phyloP scores from a whole-genome alignment of 768 basidiomycete genomes.

The Termitomyces sp. region DNA sequence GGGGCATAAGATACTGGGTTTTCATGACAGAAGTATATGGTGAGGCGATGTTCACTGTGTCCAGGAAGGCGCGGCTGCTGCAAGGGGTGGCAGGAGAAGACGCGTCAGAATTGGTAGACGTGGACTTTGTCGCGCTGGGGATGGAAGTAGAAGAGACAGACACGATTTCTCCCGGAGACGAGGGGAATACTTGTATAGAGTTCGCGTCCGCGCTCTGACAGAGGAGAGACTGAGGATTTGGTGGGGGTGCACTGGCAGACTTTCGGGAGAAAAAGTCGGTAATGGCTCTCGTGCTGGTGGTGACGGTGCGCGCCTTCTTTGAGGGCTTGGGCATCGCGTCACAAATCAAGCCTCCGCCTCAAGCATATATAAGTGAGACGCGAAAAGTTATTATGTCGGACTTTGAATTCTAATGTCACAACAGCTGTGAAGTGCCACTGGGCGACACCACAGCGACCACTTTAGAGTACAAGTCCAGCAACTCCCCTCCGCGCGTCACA shows the following conservation, averaged over 20 bases:
- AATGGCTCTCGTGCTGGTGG: constrained; percentile 25
- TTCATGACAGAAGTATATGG: constrained; percentile 11
- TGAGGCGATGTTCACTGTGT: constrained; percentile 19
- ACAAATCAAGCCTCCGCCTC: constrained; percentile 17
- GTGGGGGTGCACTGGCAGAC: constrained; percentile 14
- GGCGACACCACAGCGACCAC: constrained; percentile 55
- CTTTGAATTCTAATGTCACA: constrained; percentile 10
- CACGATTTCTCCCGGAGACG: constrained; percentile 4
- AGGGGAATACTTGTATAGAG: neutral
- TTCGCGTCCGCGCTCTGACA: constrained; percentile 9
- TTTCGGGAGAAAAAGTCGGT: constrained; percentile 45
- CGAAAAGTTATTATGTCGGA: constrained; percentile 5
- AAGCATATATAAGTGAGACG: neutral
- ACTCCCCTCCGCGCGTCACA: constrained; percentile 49
- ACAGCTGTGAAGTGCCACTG: constrained; percentile 11
- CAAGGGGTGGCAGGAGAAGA: constrained; percentile 10
- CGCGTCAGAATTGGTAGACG: constrained; percentile 16
- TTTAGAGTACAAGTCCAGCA: constrained; percentile 41
- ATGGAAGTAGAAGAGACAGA: constrained; percentile 7
- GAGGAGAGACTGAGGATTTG: constrained; percentile 3
- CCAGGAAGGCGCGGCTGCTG: constrained; percentile 6
- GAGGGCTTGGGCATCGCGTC: constrained; percentile 23
- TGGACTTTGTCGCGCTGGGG: constrained; percentile 9
- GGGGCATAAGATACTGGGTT: constrained; percentile 4
- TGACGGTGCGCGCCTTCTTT: constrained; percentile 21